A percentile compares a stretch with the other conserved stretches of the same genome.
Conservation (phyloP, 805 yeast genomes). For the Torulaspora microellipsoides region DNA sequence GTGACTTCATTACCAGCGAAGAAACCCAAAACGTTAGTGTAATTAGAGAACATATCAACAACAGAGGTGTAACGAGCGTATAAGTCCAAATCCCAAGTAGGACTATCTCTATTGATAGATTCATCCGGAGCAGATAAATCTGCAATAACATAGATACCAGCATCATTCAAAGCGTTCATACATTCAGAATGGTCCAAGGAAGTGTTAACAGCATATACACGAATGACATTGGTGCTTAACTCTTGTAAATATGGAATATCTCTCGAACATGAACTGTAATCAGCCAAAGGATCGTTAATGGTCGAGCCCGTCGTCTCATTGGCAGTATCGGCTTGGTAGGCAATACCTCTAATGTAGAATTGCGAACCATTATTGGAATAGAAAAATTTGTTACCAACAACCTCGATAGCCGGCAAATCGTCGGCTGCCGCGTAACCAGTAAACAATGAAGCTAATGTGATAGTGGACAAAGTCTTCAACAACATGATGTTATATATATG, state of each 20-base stretch:
- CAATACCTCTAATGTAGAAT: slow-evolving; percentile 72
- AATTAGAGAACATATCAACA: slow-evolving; percentile 62
- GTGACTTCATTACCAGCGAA: slow-evolving; percentile 86
- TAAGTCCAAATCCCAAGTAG: slow-evolving; percentile 60
- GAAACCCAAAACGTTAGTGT: slow-evolving; percentile 73
- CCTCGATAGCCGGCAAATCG: slow-evolving; percentile 60
- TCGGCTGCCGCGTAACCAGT: slow-evolving; percentile 36
- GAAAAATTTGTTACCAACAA: slow-evolving; percentile 74
- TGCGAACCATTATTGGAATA: slow-evolving; percentile 74
- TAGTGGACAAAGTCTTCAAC: slow-evolving; percentile 36
- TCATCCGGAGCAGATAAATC: slow-evolving; percentile 66
- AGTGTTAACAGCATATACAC: slow-evolving; percentile 73
- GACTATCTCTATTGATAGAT: slow-evolving; percentile 58
- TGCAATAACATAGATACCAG: slow-evolving; percentile 77
- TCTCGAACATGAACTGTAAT: slow-evolving; percentile 55
- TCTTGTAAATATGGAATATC: slow-evolving; percentile 67
- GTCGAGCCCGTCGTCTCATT: slow-evolving; percentile 42
- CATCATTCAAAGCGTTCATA: slow-evolving; percentile 61
- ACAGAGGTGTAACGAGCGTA: slow-evolving; percentile 65
- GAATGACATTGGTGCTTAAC: slow-evolving; percentile 61
- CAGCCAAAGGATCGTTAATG: slow-evolving; percentile 70
- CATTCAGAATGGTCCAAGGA: slow-evolving; percentile 61
- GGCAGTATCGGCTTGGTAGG: slow-evolving; percentile 68
- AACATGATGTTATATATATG: slow-evolving; percentile 31
- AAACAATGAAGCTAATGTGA: slow-evolving; percentile 30